Percentiles rank a stretch among this genome's conserved stretches.
These are phyloP conservation scores for Neurospora tetrasperma DNA, from an alignment of 495 filamentous ascomycete genomes.

Conservation along the genomic window DNA sequence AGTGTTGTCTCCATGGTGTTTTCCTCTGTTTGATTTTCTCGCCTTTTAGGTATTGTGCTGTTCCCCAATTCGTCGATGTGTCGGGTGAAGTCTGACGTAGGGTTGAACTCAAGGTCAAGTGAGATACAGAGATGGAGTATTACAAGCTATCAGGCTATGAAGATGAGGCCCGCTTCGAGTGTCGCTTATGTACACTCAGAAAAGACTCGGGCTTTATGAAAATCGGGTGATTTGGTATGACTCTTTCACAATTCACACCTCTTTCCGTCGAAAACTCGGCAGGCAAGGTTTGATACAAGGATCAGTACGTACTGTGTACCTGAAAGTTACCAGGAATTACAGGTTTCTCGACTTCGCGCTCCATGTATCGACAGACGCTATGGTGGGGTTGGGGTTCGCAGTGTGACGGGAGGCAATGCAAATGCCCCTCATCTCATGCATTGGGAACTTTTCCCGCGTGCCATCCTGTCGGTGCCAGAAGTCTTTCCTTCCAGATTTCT, in stretches of 20 bases:
- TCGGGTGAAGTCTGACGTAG: background rate
- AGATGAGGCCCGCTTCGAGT: background rate
- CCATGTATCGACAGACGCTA: background rate
- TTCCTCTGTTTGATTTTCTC: background rate
- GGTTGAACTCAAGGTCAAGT: background rate
- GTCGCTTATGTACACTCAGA: background rate
- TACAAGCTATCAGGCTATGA: background rate
- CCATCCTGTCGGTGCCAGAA: background rate
- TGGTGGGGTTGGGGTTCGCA: background rate
- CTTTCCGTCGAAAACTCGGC: background rate
- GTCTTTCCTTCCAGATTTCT: background rate
- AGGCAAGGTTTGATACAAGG: background rate
- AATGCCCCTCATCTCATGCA: background rate
- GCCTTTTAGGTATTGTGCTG: background rate
- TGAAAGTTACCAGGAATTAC: background rate
- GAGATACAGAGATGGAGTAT: background rate
- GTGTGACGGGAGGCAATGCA: background rate
- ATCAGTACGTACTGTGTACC: background rate
- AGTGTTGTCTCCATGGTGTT: conserved; percentile 43
- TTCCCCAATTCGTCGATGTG: background rate
- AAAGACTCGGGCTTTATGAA: background rate
- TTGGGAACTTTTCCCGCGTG: background rate
- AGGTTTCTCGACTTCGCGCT: background rate
- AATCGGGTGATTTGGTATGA: background rate
- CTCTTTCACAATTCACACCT: background rate